Conservation (phyloP, 2,329 filamentous ascomycete species). For the Aspergillus novoparasiticus region DNA sequence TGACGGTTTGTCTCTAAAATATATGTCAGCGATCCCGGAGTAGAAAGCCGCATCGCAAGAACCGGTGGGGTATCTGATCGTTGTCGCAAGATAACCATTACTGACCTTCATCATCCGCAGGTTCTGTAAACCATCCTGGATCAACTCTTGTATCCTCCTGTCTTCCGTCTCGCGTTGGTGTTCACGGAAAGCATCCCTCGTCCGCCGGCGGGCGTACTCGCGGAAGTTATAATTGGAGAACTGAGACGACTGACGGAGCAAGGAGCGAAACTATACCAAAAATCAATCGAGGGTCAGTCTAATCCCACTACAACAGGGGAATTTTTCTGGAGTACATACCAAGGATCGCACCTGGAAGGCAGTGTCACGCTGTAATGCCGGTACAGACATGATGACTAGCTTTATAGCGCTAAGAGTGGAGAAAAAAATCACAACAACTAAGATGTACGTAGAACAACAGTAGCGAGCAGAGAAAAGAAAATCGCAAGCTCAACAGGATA, state of each 20-base stretch:
- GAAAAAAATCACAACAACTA: not conserved
- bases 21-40: slow-evolving; percentile 35
- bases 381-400: slow-evolving; percentile 45
- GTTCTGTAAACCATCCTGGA: slow-evolving; percentile 85
- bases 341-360: slow-evolving; percentile 52
- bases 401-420: slow-evolving; percentile 8
- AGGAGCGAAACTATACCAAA: slow-evolving; percentile 78
- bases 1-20: slow-evolving; percentile 85
- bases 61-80: not conserved
- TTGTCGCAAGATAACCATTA: slow-evolving; percentile 14
- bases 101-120: slow-evolving; percentile 87
- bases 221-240: slow-evolving; percentile 97
- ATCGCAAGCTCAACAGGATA: not conserved
- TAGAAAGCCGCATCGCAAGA: not conserved
- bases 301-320: not conserved
- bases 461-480: not conserved
- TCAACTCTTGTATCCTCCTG: slow-evolving; percentile 78
- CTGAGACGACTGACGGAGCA: slow-evolving; percentile 81
- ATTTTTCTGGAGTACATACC: slow-evolving; percentile 32
- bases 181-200: slow-evolving; percentile 86
- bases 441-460: not conserved
- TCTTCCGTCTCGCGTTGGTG: slow-evolving; percentile 72
- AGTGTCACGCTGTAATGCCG: slow-evolving; percentile 43
- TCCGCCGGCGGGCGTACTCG: slow-evolving; percentile 91
- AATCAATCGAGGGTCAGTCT: slow-evolving; percentile 4